Conservation (phyloP, 2,329 filamentous ascomycete genomes). For the Rutstroemia sydowiana region DNA sequence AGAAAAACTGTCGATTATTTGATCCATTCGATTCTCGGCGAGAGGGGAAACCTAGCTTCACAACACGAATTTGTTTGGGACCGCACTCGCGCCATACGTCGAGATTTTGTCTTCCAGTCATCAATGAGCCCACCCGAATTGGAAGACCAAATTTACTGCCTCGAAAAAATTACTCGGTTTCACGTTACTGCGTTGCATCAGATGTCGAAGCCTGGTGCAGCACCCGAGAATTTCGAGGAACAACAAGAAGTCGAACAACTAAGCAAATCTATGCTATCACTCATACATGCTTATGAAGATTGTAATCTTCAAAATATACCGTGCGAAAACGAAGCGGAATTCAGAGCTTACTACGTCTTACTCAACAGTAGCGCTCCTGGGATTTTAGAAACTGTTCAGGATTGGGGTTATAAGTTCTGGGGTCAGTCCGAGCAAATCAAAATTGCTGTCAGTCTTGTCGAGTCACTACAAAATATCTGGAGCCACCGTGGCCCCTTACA, state of each 20-base stretch:
- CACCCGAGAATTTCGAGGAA: conserved; percentile 54
- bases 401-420: conserved; percentile 51
- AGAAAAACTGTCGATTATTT: conserved; percentile 56
- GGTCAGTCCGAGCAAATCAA: conserved; percentile 51
- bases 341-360: conserved; percentile 57
- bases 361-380: conserved; percentile 53
- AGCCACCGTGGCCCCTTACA: conserved; percentile 51
- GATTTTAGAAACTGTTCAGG: conserved; percentile 45
- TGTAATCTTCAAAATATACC: conserved; percentile 49
- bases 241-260: conserved; percentile 63
- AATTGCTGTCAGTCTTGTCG: conserved; percentile 52
- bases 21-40: conserved; percentile 48
- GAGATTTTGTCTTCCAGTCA: conserved; percentile 62
- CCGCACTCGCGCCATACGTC: conserved; percentile 57
- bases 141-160: conserved; percentile 51
- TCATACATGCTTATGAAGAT: conserved; percentile 60
- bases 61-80: conserved; percentile 63
- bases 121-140: conserved; percentile 48
- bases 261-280: conserved; percentile 55
- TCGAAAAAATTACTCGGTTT: conserved; percentile 60
- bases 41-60: conserved; percentile 45
- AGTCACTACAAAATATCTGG: conserved; percentile 51
- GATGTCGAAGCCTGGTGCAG: conserved; percentile 48
- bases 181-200: conserved; percentile 59
- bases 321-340: conserved; percentile 59